Conservation (phyloP, 768 basidiomycete genomes). For the Russula vinacea region DNA sequence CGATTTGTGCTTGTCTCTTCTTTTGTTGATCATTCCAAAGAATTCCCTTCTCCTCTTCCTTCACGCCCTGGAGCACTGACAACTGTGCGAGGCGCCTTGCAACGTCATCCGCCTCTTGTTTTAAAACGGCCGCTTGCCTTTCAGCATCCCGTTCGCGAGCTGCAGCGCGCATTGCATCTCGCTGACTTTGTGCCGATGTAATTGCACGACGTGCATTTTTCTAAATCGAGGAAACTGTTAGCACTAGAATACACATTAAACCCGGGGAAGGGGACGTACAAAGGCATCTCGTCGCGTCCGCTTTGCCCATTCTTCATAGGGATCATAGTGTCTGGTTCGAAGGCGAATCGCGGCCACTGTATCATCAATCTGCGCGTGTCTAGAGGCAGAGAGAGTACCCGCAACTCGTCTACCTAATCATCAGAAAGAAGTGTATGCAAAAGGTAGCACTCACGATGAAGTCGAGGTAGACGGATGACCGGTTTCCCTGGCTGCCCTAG, state of each 20-base stretch:
- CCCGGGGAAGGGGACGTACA: slow-evolving; percentile 35
- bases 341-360: slow-evolving; percentile 48
- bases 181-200: slow-evolving; percentile 27
- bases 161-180: slow-evolving; percentile 25
- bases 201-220: slow-evolving; percentile 41
- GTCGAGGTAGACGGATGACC: background rate
- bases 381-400: slow-evolving; percentile 6
- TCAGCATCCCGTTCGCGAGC: slow-evolving; percentile 32
- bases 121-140: slow-evolving; percentile 42
- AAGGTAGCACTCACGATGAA: slow-evolving; percentile 19
- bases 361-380: slow-evolving; percentile 43
- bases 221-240: slow-evolving; percentile 31
- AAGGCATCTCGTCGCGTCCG: slow-evolving; percentile 46
- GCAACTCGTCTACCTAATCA: slow-evolving; percentile 1
- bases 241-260: background rate
- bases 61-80: slow-evolving; percentile 44
- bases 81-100: slow-evolving; percentile 45
- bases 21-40: slow-evolving; percentile 47
- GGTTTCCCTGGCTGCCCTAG: background rate
- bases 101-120: slow-evolving; percentile 53
- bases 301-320: slow-evolving; percentile 53
- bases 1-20: slow-evolving; percentile 55
- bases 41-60: slow-evolving; percentile 45
- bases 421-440: slow-evolving; percentile 5
- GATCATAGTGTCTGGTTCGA: slow-evolving; percentile 44